Conservation (phyloP, 805 yeast genomes). For the Yarrowia sp. region DNA sequence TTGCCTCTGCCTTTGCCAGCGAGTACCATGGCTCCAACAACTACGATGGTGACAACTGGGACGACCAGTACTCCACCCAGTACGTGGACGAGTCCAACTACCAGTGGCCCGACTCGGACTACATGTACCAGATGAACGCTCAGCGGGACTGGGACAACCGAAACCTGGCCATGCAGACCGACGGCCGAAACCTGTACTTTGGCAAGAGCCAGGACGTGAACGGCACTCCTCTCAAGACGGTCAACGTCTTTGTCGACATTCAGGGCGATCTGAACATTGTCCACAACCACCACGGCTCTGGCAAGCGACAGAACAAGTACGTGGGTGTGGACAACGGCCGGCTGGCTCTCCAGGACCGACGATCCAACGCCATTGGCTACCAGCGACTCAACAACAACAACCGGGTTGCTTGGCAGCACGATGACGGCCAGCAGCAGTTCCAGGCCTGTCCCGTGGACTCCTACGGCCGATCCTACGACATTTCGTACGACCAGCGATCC, state of each 20-base stretch:
- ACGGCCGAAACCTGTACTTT: constrained; percentile 18
- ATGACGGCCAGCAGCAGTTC: constrained; percentile 30
- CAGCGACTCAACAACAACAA: constrained; percentile 11
- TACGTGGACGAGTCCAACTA: constrained; percentile 27
- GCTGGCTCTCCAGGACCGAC: constrained; percentile 22
- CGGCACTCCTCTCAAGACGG: constrained; percentile 22
- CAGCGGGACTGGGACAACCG: constrained; percentile 11
- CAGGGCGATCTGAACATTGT: constrained; percentile 19
- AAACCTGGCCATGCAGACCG: constrained; percentile 30
- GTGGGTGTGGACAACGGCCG: constrained; percentile 18
- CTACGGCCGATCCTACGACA: constrained; percentile 7
- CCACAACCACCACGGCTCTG: constrained; percentile 5
- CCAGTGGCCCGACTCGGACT: constrained; percentile 28
- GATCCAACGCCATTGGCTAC: constrained; percentile 20
- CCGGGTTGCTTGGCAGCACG: constrained; percentile 17
- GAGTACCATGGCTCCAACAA: not conserved
- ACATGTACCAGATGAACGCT: constrained; percentile 24
- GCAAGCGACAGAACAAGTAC: not conserved
- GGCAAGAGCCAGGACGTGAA: constrained; percentile 18
- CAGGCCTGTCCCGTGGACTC: constrained; percentile 29
- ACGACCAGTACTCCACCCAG: constrained; percentile 9
- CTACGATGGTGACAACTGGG: constrained; percentile 6
- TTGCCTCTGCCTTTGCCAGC: constrained; percentile 2
- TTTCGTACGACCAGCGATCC: constrained; percentile 19
- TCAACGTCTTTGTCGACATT: constrained; percentile 25